phyloP scores from a whole-genome alignment of 331 rosid species.

The Quercus tomentella region DNA sequence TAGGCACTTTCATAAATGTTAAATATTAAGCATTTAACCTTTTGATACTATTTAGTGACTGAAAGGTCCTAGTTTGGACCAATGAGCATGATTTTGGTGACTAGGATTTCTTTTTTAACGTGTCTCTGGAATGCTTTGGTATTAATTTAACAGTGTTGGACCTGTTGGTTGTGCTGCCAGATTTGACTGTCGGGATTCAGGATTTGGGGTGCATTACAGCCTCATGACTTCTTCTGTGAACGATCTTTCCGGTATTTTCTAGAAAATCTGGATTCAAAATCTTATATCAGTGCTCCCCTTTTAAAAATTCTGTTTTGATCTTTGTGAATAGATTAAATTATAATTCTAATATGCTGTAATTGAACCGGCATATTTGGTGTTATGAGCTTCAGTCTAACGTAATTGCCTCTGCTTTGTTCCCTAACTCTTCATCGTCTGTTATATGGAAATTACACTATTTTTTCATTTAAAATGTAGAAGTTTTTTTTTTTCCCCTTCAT shows the following conservation, averaged over 20 bases:
- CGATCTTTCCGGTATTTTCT: conserved; percentile 42
- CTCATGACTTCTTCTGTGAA: conserved; percentile 53
- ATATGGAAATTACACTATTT: neutral
- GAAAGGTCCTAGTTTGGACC: neutral
- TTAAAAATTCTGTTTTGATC: neutral
- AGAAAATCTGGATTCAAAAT: neutral
- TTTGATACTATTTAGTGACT: neutral
- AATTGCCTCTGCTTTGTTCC: neutral
- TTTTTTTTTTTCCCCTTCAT: neutral
- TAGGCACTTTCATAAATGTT: neutral
- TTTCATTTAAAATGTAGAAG: too few species aligned
- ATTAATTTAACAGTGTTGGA: neutral
- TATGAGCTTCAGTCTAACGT: neutral
- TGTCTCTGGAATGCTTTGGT: neutral
- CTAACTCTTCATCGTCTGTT: neutral
- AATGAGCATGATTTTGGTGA: neutral
- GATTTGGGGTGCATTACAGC: conserved; percentile 15
- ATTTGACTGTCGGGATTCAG: conserved; percentile 15
- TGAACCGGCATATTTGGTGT: neutral
- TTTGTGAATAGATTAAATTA: neutral
- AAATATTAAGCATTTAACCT: neutral
- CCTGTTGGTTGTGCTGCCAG: conserved; percentile 30
- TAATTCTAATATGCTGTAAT: neutral
- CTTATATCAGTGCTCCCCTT: neutral
- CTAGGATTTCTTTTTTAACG: neutral